A percentile compares a stretch with the other conserved stretches of the same genome.
phyloP scores from a whole-genome alignment of 2,329 filamentous ascomycete genomes.

The Mycosphaerella arachidis region DNA sequence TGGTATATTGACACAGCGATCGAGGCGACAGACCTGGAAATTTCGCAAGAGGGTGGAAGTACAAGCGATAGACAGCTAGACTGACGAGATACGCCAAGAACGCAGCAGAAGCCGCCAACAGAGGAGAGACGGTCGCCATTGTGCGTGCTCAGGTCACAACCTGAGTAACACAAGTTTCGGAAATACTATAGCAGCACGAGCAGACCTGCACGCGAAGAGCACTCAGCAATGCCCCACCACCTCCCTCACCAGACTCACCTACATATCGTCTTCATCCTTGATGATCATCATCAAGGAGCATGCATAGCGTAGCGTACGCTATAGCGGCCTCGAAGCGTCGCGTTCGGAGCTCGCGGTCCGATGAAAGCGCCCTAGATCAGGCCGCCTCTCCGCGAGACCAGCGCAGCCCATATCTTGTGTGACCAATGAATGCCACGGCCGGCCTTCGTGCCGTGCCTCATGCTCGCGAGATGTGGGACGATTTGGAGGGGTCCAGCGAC shows the following conservation, averaged over 20 bases:
- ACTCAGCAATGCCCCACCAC: no score
- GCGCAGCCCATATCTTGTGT: neutral
- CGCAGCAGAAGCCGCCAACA: neutral
- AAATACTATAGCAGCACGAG: neutral
- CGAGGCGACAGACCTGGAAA: constrained; percentile 16
- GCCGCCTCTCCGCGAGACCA: no score
- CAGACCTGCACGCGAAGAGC: neutral
- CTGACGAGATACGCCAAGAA: constrained; percentile 12
- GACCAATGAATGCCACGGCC: neutral
- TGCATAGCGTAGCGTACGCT: no score
- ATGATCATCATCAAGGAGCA: neutral
- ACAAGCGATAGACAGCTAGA: constrained; percentile 23
- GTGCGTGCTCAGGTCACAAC: neutral
- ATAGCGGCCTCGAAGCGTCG: neutral
- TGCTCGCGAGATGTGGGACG: neutral
- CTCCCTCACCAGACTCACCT: no score
- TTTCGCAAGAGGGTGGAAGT: constrained; percentile 24
- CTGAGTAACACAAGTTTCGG: neutral
- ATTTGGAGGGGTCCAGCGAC: neutral
- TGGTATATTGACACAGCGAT: neutral
- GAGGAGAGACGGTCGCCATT: constrained; percentile 7
- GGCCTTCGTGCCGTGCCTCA: neutral
- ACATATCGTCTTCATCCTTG: neutral
- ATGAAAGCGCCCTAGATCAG: neutral
- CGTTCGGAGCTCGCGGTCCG: neutral